These are phyloP conservation scores for Hypoxylon perforatum DNA, from an alignment of 495 filamentous ascomycete species.

Conservation along the genomic window DNA sequence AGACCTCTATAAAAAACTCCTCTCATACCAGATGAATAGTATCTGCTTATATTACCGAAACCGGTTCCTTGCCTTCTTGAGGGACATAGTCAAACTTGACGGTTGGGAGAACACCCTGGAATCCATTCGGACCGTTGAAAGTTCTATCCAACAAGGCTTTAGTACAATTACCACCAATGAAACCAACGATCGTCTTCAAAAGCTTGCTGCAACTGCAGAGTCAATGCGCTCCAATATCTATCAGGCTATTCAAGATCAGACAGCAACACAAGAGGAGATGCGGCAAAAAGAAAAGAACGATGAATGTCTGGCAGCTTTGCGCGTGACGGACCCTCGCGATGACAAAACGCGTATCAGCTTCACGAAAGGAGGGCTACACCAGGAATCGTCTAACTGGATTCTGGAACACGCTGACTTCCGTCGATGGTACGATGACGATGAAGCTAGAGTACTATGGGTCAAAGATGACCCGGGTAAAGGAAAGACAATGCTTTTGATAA, in stretches of 20 bases:
- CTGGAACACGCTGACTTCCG: slow-evolving; percentile 51
- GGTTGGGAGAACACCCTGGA: not conserved
- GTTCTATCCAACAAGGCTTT: not conserved
- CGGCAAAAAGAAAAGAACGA: slow-evolving; percentile 8
- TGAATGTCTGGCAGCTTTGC: slow-evolving; percentile 37
- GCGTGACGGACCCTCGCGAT: slow-evolving; percentile 43
- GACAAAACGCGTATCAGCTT: slow-evolving; percentile 55
- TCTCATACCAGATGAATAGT: slow-evolving; percentile 52
- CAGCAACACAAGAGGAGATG: not conserved
- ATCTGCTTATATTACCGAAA: slow-evolving; percentile 48
- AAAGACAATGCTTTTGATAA: slow-evolving; percentile 61
- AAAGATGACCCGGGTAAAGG: slow-evolving; percentile 58
- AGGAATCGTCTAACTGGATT: slow-evolving; percentile 57
- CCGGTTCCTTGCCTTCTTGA: slow-evolving; percentile 7
- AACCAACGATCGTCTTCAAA: not conserved
- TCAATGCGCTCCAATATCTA: not conserved
- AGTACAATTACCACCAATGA: not conserved
- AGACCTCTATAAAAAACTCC: slow-evolving; percentile 45
- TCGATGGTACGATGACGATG: not conserved
- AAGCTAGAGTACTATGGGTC: slow-evolving; percentile 54
- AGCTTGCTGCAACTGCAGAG: not conserved
- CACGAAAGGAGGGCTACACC: slow-evolving; percentile 54
- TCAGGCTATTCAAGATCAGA: not conserved
- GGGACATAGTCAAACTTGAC: not conserved
- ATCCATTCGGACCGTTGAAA: not conserved